A percentile compares a stretch with the other conserved stretches of the same genome.
These are phyloP conservation scores for Phytophthora sp. DNA, from an alignment of 352 stramenopile genomes.

Conservation along the genomic window DNA sequence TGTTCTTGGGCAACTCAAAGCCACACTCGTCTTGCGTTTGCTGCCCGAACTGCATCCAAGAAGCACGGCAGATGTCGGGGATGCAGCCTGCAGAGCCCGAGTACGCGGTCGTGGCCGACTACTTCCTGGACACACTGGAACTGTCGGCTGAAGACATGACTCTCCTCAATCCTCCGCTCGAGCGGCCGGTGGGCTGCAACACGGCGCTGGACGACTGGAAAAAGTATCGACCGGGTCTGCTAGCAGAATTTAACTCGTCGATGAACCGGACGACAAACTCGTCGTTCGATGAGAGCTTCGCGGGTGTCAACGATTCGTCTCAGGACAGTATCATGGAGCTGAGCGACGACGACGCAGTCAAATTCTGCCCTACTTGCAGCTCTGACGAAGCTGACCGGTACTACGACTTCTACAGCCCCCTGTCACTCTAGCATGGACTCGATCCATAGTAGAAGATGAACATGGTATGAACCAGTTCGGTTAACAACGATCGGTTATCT, in stretches of 20 bases:
- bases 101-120: constrained; percentile 33
- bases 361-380: constrained; percentile 14
- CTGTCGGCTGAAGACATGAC: constrained; percentile 1
- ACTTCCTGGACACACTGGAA: constrained; percentile 21
- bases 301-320: not conserved
- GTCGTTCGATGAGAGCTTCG: constrained; percentile 16
- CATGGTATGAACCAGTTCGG: no score
- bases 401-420: constrained; percentile 34
- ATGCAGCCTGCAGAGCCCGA: constrained; percentile 23
- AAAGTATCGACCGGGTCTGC: constrained; percentile 12
- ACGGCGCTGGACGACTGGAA: constrained; percentile 18
- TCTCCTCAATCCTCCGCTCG: not conserved
- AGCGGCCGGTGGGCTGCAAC: not conserved
- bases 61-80: constrained; percentile 38
- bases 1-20: constrained; percentile 38
- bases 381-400: constrained; percentile 13
- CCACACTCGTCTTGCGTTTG: constrained; percentile 23
- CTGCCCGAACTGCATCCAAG: constrained; percentile 38
- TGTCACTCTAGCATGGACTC: constrained; percentile 5
- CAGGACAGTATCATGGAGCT: constrained; percentile 25
- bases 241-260: constrained; percentile 18
- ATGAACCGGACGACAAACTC: constrained; percentile 24
- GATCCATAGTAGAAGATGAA: no score
- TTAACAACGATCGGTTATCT: no score
- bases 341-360: constrained; percentile 20